phyloP scores from a whole-genome alignment of 768 basidiomycete species.

The Suillus placidus region DNA sequence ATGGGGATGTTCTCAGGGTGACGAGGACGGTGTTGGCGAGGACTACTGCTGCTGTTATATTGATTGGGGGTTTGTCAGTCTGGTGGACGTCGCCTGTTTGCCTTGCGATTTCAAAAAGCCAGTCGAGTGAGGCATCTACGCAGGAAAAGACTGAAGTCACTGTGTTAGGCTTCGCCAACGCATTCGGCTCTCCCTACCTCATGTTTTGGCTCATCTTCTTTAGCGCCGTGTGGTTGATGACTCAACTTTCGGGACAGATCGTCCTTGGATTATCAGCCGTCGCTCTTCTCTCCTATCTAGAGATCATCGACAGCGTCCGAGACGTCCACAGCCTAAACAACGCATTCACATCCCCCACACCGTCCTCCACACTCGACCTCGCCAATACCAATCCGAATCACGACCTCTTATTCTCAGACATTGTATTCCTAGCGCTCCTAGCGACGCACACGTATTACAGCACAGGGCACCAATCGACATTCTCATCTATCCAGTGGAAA shows the following conservation, averaged over 20 bases:
- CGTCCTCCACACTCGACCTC: too few species aligned
- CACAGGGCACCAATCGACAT: too few species aligned
- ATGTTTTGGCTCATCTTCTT: slow-evolving; percentile 77
- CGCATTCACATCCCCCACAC: too few species aligned
- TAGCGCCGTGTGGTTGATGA: slow-evolving; percentile 52
- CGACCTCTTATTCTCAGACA: too few species aligned
- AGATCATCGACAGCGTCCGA: too few species aligned
- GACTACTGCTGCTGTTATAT: slow-evolving; percentile 49
- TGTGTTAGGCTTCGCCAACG: slow-evolving; percentile 86
- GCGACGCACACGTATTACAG: too few species aligned
- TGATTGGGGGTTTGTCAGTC: slow-evolving; percentile 55
- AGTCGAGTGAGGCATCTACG: slow-evolving; percentile 23
- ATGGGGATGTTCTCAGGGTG: slow-evolving; percentile 48
- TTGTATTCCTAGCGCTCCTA: too few species aligned
- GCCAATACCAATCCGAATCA: too few species aligned
- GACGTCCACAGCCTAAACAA: too few species aligned
- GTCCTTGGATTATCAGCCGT: slow-evolving; percentile 64
- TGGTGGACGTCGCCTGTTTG: slow-evolving; percentile 82
- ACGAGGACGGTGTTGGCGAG: slow-evolving; percentile 67
- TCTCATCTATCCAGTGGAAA: too few species aligned
- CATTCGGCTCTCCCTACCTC: slow-evolving; percentile 86
- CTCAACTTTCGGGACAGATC: slow-evolving; percentile 86
- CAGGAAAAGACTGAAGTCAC: slow-evolving; percentile 48
- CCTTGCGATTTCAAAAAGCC: slow-evolving; percentile 56
- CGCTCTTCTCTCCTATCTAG: too few species aligned